Conservation (phyloP, 345 rosid species). For the Angophora floribunda region DNA sequence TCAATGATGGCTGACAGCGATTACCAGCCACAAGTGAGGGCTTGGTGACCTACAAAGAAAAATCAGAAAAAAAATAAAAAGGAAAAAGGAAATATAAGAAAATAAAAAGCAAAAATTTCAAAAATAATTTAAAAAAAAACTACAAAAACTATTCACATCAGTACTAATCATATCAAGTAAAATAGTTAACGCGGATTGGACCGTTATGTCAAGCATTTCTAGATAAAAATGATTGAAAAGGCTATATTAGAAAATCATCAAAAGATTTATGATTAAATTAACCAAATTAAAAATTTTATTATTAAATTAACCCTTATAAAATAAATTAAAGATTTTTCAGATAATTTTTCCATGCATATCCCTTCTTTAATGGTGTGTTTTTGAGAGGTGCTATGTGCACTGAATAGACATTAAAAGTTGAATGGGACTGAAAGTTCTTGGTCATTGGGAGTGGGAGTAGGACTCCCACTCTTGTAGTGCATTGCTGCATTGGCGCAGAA, state of each 20-base stretch:
- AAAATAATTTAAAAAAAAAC: neutral
- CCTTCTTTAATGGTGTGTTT: neutral
- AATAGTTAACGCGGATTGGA: fast-evolving
- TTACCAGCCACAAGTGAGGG: fast-evolving
- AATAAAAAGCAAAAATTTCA: fast-evolving
- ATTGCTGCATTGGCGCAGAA: neutral
- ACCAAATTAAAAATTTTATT: neutral
- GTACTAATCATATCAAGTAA: fast-evolving
- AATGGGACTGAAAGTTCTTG: neutral
- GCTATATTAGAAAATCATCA: neutral
- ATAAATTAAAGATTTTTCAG: fast-evolving
- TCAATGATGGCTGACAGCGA: fast-evolving
- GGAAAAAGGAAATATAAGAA: neutral
- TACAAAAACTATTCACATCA: fast-evolving
- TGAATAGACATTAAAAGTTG: neutral
- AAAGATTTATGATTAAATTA: fast-evolving
- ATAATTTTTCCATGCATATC: neutral
- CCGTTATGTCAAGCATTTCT: fast-evolving
- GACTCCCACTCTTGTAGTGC: neutral
- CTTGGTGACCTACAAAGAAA: fast-evolving
- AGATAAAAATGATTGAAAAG: neutral
- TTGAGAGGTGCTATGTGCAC: neutral
- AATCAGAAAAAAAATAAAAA: neutral
- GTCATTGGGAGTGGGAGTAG: neutral
- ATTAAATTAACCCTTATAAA: fast-evolving